phyloP scores from a whole-genome alignment of 306 rosid genomes.

The Cucumis cinereus region DNA sequence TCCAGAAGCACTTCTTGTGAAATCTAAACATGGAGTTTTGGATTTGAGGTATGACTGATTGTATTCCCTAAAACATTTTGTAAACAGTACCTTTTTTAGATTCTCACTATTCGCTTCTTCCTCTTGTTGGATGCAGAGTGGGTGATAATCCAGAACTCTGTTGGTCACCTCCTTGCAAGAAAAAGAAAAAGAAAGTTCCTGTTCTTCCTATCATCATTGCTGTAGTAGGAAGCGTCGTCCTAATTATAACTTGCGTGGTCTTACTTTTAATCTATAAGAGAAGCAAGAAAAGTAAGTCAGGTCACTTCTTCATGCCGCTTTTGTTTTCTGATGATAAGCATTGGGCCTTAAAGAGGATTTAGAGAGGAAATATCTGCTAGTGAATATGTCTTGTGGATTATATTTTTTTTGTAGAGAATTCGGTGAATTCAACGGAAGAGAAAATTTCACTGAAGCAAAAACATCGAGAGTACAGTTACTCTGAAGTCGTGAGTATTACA shows the following conservation, averaged over 20 bases:
- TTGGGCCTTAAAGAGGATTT: too few relatives aligned
- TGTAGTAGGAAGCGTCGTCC: background rate
- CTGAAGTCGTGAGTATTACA: conserved; percentile 16
- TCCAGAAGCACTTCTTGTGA: conserved; percentile 1
- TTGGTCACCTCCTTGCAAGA: conserved; percentile 1
- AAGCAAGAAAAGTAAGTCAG: conserved; percentile 7
- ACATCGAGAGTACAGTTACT: conserved; percentile 10
- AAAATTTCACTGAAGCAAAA: background rate
- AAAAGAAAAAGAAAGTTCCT: background rate
- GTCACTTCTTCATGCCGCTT: too few relatives aligned
- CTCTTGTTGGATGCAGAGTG: conserved; percentile 1
- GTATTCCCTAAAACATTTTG: background rate
- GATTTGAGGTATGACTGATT: background rate
- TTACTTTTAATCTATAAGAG: background rate
- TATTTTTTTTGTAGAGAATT: background rate
- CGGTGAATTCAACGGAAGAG: too few relatives aligned
- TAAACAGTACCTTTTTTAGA: too few relatives aligned
- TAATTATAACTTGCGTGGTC: background rate
- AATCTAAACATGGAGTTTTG: background rate
- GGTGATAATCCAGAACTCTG: conserved; percentile 8
- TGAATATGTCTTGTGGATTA: background rate
- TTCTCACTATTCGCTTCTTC: background rate
- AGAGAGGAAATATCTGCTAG: too few relatives aligned
- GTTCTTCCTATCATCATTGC: conserved; percentile 18
- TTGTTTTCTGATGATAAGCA: too few relatives aligned